Percentiles rank a stretch among this genome's conserved stretches.
Conservation (phyloP, 1,139 yeast species). For the Kodamaea arcana region DNA sequence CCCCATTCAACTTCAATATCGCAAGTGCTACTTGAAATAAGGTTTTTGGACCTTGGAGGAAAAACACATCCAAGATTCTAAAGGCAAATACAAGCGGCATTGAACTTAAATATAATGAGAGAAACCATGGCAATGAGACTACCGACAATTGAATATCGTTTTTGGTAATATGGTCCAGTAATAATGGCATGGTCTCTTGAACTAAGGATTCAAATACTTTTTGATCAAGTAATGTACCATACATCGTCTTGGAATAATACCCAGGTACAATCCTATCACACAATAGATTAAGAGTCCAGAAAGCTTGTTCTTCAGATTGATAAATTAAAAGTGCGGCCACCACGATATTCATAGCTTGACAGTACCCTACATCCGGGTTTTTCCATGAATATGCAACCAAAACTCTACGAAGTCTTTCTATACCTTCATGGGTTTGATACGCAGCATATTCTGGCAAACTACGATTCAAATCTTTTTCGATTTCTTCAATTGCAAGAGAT, state of each 20-base stretch:
- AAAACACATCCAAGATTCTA: slow-evolving; percentile 85
- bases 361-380: slow-evolving; percentile 95
- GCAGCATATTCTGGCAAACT: slow-evolving; percentile 96
- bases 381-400: slow-evolving; percentile 95
- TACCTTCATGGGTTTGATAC: slow-evolving; percentile 83
- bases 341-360: slow-evolving; percentile 99
- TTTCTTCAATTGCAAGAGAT: slow-evolving; percentile 90
- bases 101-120: slow-evolving; percentile 82
- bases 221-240: slow-evolving; percentile 92
- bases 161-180: slow-evolving; percentile 77
- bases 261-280: slow-evolving; percentile 92
- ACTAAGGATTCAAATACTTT: slow-evolving; percentile 88
- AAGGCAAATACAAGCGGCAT: slow-evolving; percentile 95
- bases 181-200: slow-evolving; percentile 80
- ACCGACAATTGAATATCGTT: slow-evolving; percentile 92
- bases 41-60: slow-evolving; percentile 85
- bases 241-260: slow-evolving; percentile 95
- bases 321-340: slow-evolving; percentile 89
- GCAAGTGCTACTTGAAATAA: slow-evolving; percentile 93
- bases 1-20: slow-evolving; percentile 80
- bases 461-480: slow-evolving; percentile 91
- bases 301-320: slow-evolving; percentile 97
- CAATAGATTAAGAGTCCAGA: slow-evolving; percentile 81
- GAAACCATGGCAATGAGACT: slow-evolving; percentile 94
- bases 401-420: slow-evolving; percentile 76